Evolutionary conservation across 208 protist species (phyloP), one percentile per base, ranked within the genome.

Genomic region (Leishmania mexicana): DNA sequence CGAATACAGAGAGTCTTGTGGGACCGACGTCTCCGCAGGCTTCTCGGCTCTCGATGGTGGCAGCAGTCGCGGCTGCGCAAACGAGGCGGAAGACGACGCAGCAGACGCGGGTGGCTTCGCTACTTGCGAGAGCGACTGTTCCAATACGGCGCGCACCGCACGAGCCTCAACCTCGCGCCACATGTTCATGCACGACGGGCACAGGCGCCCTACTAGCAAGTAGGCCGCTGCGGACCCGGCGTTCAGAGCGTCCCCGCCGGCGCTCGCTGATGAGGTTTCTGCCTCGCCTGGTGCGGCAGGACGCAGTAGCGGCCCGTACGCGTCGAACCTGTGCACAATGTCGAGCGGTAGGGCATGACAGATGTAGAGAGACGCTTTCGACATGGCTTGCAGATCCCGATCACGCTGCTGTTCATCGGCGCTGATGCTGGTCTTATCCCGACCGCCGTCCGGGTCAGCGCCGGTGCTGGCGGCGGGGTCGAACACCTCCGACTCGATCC

Each of bases 321-420:
- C 84, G 13, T 73, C 79, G 85, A 96, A 96, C 45, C 92, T 83
- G 80, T 96, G 90, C 24, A 95, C 84, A 2, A 89, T 83, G 79
- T 96, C 93, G 49, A 96, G 71, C 11, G 91, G 86, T 4, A 96
- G 78, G 49, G 67, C 79, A 17, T 86, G 89, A 71, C 90, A 93
- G 31, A 83, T 31, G 54, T 81, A 62, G 35, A 80, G 81, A 21
- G 85, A 81, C 28, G 70, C 68, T 1, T 81, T 80, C 17, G 79
- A 77, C 80, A 74, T 68, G 11, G 80, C 67, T 21, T 72, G 85
- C 74, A 64, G 53, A 24, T 1, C 35, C 15, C 10, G 28, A 28
- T 35, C 75, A 15, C 40, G 35, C 21, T 17, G 24, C 57, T 51
- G 51, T 31, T 38, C 75, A 8, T 10, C 57, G 10, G 53, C 53